Base-by-base conservation (phyloP, 2,329 filamentous ascomycete species). In the Aspergillus sp. region DNA sequence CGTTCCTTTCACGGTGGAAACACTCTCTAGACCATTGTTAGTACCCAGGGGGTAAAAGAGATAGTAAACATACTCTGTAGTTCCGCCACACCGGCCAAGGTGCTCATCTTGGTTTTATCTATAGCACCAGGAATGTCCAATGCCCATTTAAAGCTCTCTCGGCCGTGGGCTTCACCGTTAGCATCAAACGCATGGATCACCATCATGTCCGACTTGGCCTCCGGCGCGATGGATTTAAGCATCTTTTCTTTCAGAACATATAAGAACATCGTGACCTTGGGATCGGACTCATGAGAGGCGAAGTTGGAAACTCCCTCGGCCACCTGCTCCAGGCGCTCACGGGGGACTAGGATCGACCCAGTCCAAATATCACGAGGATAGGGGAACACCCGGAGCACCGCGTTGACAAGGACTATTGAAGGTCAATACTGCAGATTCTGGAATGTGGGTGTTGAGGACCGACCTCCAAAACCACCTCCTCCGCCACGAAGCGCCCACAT, bases 101-200 rank as follows among this genome's bases (percentile, higher is more conserved):
- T 54, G 1, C 19, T 62, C n/a, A 56, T 40, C 23, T 23, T 54
- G 4, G 58, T 58, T 27, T 58, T 49, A 40, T 62, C 58, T 41
- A 62, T 33, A 2, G 52, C 58, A 2, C 57, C 60, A 3, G 57
- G 55, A 3, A 60, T 56, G 44, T 56, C 35, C 55, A 62, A 44
- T n/a, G 58, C 60, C 58, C 57, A 62, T 19, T 46, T 33, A 70
- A 87, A 87, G 46, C 77, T 75, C 0, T 73, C 74, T 79, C 78
- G 0, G 70, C 66, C 43, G 65, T 78, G 59, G 68, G 81, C 82
- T 75, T 84, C 85, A 41, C 76, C 78, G 33, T 66, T 77, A 43
- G 69, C 73, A 63, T 83, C 58, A 9, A 56, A 58, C 1, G 37
- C 60, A 52, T 60, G 60, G 2, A 62, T 52, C 8, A 60, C 27